Evolutionary conservation across 2,329 filamentous ascomycete species (phyloP).

Genomic region (Phyllosticta capitalensis): DNA sequence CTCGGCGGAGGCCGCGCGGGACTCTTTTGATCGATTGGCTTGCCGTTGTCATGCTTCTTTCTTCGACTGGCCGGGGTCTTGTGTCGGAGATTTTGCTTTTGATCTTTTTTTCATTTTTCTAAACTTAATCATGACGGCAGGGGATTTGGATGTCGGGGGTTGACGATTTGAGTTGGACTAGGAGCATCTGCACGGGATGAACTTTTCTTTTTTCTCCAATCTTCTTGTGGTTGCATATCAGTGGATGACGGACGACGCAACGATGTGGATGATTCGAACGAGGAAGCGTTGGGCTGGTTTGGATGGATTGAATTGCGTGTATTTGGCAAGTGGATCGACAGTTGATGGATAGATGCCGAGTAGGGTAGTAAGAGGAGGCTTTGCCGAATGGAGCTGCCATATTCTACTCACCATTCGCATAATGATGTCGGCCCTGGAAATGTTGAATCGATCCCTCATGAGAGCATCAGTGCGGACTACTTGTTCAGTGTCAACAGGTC

Average conservation of each 20-base stretch:
- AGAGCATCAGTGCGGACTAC: too few relatives aligned
- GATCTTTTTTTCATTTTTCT: neutral
- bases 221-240: too few relatives aligned
- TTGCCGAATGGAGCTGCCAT: too few relatives aligned
- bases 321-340: neutral
- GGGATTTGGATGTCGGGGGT: neutral
- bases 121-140: neutral
- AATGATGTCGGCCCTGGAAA: too few relatives aligned
- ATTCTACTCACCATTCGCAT: too few relatives aligned
- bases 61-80: neutral
- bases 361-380: too few relatives aligned
- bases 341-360: too few relatives aligned
- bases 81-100: neutral
- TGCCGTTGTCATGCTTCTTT: too few relatives aligned
- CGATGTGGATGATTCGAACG: neutral
- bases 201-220: neutral
- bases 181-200: neutral
- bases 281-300: neutral
- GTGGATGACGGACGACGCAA: neutral
- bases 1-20: conserved; percentile 26
- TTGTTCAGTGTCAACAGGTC: too few relatives aligned
- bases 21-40: neutral
- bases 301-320: neutral
- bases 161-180: neutral
- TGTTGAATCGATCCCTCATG: too few relatives aligned